Conservation (phyloP, 306 rosid genomes). For the Sicyos edulis region DNA sequence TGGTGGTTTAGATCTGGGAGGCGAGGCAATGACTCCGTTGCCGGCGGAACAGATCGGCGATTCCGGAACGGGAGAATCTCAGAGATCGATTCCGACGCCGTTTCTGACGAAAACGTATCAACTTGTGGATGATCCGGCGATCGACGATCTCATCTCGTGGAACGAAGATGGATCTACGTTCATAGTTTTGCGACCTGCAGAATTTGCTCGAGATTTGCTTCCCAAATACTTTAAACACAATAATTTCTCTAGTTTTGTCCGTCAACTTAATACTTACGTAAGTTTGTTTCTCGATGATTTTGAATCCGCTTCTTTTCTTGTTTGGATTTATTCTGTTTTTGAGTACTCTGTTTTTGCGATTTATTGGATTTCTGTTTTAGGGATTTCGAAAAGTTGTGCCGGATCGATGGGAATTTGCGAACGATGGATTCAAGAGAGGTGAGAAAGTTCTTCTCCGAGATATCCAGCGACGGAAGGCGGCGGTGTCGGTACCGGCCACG, state of each 20-base stretch:
- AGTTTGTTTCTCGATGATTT: not conserved
- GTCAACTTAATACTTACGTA: constrained; percentile 94
- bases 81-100: constrained; percentile 88
- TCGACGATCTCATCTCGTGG: constrained; percentile 83
- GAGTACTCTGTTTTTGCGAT: not conserved
- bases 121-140: constrained; percentile 75
- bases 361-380: constrained; percentile 24
- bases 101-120: constrained; percentile 77
- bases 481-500: constrained; percentile 5
- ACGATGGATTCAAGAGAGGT: constrained; percentile 69
- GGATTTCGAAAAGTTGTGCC: constrained; percentile 96
- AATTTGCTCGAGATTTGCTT: constrained; percentile 94
- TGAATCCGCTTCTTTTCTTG: not conserved
- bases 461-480: constrained; percentile 76
- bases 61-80: constrained; percentile 48
- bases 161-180: constrained; percentile 77
- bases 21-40: constrained; percentile 47
- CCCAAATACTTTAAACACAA: constrained; percentile 87
- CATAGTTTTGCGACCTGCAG: constrained; percentile 92
- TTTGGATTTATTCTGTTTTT: not conserved
- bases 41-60: constrained; percentile 72
- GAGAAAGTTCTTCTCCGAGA: constrained; percentile 78
- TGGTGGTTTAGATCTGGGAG: constrained; percentile 44
- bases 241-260: constrained; percentile 93
- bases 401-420: constrained; percentile 95